A percentile compares a stretch with the other conserved stretches of the same genome.
Conservation (phyloP, 2,329 filamentous ascomycete genomes). For the Huntiella omanensis region DNA sequence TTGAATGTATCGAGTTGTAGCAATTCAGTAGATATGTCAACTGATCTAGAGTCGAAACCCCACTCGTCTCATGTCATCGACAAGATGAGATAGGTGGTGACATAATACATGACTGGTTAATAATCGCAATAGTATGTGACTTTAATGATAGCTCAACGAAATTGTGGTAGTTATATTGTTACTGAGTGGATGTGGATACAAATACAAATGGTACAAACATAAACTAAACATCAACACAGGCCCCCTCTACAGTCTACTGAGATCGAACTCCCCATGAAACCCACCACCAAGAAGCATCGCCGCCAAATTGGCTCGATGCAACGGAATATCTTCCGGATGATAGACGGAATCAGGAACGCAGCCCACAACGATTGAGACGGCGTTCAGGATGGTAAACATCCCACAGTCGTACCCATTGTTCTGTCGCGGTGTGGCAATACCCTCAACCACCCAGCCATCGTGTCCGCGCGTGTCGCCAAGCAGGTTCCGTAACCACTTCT, state of each 20-base stretch:
- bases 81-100: too few species aligned
- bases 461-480: slow-evolving; percentile 33
- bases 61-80: too few species aligned
- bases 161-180: too few species aligned
- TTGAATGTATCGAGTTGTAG: too few species aligned
- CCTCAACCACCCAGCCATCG: slow-evolving; percentile 38
- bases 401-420: slow-evolving; percentile 56
- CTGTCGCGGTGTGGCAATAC: slow-evolving; percentile 35
- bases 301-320: slow-evolving; percentile 43
- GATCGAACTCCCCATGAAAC: slow-evolving; percentile 39
- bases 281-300: slow-evolving; percentile 48
- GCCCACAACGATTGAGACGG: slow-evolving; percentile 39
- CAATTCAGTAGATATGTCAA: too few species aligned
- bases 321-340: slow-evolving; percentile 31
- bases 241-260: slow-evolving; percentile 13
- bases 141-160: too few species aligned
- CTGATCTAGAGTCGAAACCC: too few species aligned
- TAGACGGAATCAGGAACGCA: slow-evolving; percentile 29
- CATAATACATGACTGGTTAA: too few species aligned
- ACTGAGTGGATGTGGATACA: too few species aligned
- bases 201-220: too few species aligned
- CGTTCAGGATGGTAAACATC: slow-evolving; percentile 56
- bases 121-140: too few species aligned
- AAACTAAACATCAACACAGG: too few species aligned
- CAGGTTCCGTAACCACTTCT: slow-evolving; percentile 38